phyloP scores from a whole-genome alignment of 805 yeast species.

The Wickerhamiella kazuoi region DNA sequence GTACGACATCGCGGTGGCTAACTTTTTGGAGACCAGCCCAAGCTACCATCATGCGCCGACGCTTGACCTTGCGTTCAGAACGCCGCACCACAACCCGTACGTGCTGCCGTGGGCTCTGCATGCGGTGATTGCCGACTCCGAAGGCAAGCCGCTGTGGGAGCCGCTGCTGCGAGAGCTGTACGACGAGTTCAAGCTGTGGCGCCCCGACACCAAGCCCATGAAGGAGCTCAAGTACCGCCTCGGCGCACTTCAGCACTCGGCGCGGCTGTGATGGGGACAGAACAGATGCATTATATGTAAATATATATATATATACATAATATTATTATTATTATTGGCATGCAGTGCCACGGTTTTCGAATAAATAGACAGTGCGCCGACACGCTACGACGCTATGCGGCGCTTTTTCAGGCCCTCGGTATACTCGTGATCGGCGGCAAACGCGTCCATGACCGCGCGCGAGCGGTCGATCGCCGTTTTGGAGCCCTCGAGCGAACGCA shows the following conservation, averaged over 20 bases:
- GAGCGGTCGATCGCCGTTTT: background rate
- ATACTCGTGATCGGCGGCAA: background rate
- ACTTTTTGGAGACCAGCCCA: slow-evolving; percentile 55
- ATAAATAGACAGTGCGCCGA: too few species aligned
- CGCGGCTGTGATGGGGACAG: background rate
- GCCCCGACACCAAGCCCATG: slow-evolving; percentile 63
- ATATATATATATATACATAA: too few species aligned
- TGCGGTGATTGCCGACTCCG: slow-evolving; percentile 54
- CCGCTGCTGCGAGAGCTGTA: slow-evolving; percentile 45
- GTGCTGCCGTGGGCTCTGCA: slow-evolving; percentile 86
- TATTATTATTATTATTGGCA: too few species aligned
- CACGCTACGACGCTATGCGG: too few species aligned
- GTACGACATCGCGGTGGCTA: slow-evolving; percentile 59
- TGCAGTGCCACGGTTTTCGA: too few species aligned
- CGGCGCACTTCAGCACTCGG: slow-evolving; percentile 29
- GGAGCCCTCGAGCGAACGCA: background rate
- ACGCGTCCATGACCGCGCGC: background rate
- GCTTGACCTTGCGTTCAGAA: slow-evolving; percentile 27
- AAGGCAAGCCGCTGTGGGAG: slow-evolving; percentile 26
- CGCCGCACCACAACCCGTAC: slow-evolving; percentile 57
- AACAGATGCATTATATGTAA: too few species aligned
- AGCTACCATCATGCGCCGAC: slow-evolving; percentile 22
- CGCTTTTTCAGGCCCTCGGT: background rate
- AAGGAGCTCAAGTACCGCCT: slow-evolving; percentile 72
- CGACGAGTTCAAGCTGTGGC: slow-evolving; percentile 67